Conservation (phyloP, 1,284 basidiomycete genomes). For the Flammula alnicola region DNA sequence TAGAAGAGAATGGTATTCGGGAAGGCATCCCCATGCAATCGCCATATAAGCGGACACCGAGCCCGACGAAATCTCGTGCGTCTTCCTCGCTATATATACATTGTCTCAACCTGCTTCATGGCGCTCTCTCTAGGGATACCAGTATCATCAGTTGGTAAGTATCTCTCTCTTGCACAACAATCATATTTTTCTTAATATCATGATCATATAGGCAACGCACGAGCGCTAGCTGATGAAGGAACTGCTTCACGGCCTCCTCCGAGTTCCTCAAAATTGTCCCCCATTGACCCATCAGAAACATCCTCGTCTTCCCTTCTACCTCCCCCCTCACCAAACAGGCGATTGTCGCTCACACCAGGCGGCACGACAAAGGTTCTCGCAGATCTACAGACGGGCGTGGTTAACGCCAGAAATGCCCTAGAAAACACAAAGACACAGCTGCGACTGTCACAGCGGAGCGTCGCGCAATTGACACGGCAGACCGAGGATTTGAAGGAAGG, state of each 20-base stretch:
- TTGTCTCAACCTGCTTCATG: conserved; percentile 22
- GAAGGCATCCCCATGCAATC: conserved; percentile 70
- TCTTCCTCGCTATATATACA: conserved; percentile 32
- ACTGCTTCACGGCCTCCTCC: conserved; percentile 35
- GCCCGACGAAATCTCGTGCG: conserved; percentile 82
- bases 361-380: conserved; percentile 84
- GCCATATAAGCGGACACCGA: conserved; percentile 57
- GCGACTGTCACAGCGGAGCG: conserved; percentile 74
- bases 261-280: conserved; percentile 31
- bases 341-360: conserved; percentile 69
- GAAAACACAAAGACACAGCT: conserved; percentile 85
- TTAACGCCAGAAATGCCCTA: conserved; percentile 76
- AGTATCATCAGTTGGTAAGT: conserved; percentile 76
- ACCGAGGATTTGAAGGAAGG: conserved; percentile 87
- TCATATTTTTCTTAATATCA: conserved; percentile 10
- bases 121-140: conserved; percentile 65
- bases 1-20: conserved; percentile 59
- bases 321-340: conserved; percentile 52
- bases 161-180: conserved; percentile 18
- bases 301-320: conserved; percentile 34
- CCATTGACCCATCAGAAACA: conserved; percentile 31
- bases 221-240: conserved; percentile 77
- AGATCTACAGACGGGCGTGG: conserved; percentile 81
- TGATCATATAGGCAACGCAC: conserved; percentile 69
- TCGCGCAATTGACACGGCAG: conserved; percentile 79